Conservation (phyloP, 495 filamentous ascomycete species). For the Aspergillus nidulans region DNA sequence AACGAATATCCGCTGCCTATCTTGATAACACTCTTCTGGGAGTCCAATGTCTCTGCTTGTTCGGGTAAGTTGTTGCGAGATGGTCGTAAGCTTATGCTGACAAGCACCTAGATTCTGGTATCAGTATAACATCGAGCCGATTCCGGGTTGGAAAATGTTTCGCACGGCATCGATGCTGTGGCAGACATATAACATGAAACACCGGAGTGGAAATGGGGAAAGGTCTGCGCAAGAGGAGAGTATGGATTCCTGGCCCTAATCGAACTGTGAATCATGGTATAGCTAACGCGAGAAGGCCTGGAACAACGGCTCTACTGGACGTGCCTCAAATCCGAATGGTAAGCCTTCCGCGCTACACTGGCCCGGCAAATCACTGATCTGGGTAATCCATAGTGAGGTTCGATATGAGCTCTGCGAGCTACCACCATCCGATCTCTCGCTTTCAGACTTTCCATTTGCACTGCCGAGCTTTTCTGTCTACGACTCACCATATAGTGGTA, state of each 20-base stretch:
- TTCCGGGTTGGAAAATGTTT: constrained; percentile 36
- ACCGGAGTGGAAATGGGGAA: constrained; percentile 22
- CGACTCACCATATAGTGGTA: constrained; percentile 13
- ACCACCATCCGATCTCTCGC: constrained; percentile 26
- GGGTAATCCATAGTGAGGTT: constrained; percentile 24
- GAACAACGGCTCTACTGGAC: constrained; percentile 40
- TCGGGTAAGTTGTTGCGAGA: constrained; percentile 19
- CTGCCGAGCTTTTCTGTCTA: constrained; percentile 28
- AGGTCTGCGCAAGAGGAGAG: constrained; percentile 33
- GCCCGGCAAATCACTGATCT: neutral
- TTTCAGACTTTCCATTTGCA: constrained; percentile 33
- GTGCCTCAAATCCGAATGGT: constrained; percentile 38
- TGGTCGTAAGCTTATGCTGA: neutral
- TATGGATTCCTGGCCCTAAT: constrained; percentile 1
- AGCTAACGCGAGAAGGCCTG: constrained; percentile 17
- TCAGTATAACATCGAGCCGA: constrained; percentile 37
- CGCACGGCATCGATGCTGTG: constrained; percentile 37
- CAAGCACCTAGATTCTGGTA: constrained; percentile 30
- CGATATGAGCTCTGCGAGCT: constrained; percentile 31
- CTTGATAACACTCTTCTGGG: constrained; percentile 30
- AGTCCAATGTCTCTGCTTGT: constrained; percentile 36
- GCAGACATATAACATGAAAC: constrained; percentile 32
- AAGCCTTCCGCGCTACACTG: neutral
- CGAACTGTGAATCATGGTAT: neutral
- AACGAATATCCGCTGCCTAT: constrained; percentile 30